Evolutionary conservation across 331 rosid species (phyloP).

Genomic region (Acacia pycnantha): DNA sequence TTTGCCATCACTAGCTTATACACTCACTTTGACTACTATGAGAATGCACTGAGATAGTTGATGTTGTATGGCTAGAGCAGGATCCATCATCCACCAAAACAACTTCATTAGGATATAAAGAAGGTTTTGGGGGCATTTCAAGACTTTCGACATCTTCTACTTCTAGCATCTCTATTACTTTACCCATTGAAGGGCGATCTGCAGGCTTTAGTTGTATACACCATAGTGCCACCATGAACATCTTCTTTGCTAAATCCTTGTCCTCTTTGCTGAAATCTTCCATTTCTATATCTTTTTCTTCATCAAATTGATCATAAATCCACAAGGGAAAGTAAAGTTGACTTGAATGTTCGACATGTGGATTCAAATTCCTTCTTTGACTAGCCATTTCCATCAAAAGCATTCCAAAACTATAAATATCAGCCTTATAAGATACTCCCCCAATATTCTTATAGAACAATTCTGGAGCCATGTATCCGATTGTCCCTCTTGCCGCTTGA

Average conservation of each 20-base stretch:
- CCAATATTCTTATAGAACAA: neutral
- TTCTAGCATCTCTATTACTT: neutral
- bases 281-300: neutral
- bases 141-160: neutral
- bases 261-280: neutral
- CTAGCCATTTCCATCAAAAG: neutral
- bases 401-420: neutral
- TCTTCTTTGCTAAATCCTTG: slow-evolving; percentile 2
- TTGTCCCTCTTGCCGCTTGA: neutral
- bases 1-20: no score
- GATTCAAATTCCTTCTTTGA: neutral
- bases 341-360: neutral
- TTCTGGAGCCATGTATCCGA: neutral
- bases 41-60: neutral
- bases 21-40: neutral
- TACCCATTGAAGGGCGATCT: slow-evolving; percentile 11
- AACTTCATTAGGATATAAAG: neutral
- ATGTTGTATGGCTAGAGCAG: neutral
- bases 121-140: slow-evolving; percentile 33
- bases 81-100: neutral
- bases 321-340: neutral
- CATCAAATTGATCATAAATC: neutral
- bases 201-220: slow-evolving; percentile 20
- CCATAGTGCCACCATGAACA: slow-evolving; percentile 29
- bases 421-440: neutral